Evolutionary conservation across 1,284 basidiomycete genomes (phyloP).

Genomic region (Phellopilus nigrolimitatus): DNA sequence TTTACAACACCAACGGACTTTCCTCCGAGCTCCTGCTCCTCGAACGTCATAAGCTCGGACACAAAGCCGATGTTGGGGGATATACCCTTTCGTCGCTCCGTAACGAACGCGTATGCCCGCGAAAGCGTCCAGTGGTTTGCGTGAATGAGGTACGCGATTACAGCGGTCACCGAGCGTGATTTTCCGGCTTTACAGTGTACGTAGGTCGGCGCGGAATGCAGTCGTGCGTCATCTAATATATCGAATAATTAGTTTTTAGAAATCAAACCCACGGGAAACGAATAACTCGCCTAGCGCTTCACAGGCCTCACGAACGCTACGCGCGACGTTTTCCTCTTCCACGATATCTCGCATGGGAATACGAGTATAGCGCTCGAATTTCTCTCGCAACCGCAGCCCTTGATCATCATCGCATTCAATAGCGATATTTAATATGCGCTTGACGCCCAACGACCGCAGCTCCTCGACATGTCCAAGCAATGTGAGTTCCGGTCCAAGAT

Average conservation of each 20-base stretch:
- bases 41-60: constrained; percentile 94
- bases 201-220: constrained; percentile 86
- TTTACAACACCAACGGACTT: constrained; percentile 75
- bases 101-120: constrained; percentile 85
- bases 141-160: constrained; percentile 96
- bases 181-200: constrained; percentile 98
- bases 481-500: constrained; percentile 86
- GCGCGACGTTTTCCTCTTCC: constrained; percentile 87
- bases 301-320: constrained; percentile 80
- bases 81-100: constrained; percentile 86
- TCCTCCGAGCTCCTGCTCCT: constrained; percentile 82
- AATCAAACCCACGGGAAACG: constrained; percentile 1
- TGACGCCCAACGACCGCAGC: constrained; percentile 74
- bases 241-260: not conserved
- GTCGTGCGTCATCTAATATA: constrained; percentile 80
- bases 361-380: constrained; percentile 79
- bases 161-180: constrained; percentile 92
- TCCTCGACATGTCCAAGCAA: constrained; percentile 68
- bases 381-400: constrained; percentile 56
- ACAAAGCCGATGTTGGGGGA: constrained; percentile 99
- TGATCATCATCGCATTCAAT: constrained; percentile 85
- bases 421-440: constrained; percentile 87
- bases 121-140: constrained; percentile 94
- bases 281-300: constrained; percentile 70
- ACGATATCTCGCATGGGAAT: constrained; percentile 94